These are phyloP conservation scores for Cicer pinnatifidum DNA, from an alignment of 306 rosid genomes.

Conservation along the genomic window DNA sequence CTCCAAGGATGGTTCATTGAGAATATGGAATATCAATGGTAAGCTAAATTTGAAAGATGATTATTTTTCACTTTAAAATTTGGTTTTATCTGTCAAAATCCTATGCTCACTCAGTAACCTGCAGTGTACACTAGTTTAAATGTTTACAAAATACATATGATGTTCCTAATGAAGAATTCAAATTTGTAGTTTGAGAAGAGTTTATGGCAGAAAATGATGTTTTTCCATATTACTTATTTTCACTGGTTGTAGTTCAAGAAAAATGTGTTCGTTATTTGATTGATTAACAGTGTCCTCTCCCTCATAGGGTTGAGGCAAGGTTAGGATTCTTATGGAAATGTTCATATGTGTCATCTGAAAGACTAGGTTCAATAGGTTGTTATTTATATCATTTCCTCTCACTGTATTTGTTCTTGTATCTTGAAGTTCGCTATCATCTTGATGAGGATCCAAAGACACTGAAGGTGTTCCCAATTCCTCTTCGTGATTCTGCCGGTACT, in stretches of 20 bases:
- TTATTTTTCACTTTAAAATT: conserved; percentile 31
- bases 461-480: conserved; percentile 89
- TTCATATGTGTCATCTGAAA: neutral
- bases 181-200: conserved; percentile 16
- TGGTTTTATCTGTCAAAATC: conserved; percentile 20
- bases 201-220: conserved; percentile 30
- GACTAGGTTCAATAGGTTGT: conserved; percentile 2
- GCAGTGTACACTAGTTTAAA: conserved; percentile 9
- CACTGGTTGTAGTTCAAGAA: conserved; percentile 7
- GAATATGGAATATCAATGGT: conserved; percentile 99
- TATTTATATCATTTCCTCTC: conserved; percentile 34
- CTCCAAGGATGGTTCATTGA: conserved; percentile 89
- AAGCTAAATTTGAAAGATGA: conserved; percentile 34
- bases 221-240: conserved; percentile 22
- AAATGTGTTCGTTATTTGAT: conserved; percentile 30
- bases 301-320: neutral
- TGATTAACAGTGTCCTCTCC: conserved; percentile 5
- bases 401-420: conserved; percentile 38
- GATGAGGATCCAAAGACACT: conserved; percentile 96
- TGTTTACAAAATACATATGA: conserved; percentile 1
- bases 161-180: conserved; percentile 24
- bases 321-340: conserved; percentile 31
- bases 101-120: neutral
- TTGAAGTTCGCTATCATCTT: conserved; percentile 90
- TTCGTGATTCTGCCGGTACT: conserved; percentile 68